A percentile compares a stretch with the other conserved stretches of the same genome.
Evolutionary conservation across 805 yeast genomes (phyloP).

Genomic region (Metschnikowia sp.): DNA sequence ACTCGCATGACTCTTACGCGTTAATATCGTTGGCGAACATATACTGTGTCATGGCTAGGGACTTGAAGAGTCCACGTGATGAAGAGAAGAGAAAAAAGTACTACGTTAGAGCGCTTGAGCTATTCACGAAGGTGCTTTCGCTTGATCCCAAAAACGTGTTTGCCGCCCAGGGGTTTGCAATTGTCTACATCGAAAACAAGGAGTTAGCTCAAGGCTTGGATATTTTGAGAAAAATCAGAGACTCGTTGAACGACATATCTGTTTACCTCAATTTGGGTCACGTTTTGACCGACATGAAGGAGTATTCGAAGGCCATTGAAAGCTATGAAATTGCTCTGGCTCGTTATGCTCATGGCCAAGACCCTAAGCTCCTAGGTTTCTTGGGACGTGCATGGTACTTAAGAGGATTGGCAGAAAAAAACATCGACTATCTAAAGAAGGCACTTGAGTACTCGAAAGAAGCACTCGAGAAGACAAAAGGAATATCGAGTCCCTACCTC

Average conservation of each 20-base stretch:
- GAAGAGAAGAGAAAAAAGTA: constrained; percentile 61
- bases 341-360: constrained; percentile 60
- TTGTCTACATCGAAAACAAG: constrained; percentile 82
- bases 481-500: constrained; percentile 37
- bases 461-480: constrained; percentile 44
- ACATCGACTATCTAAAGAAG: constrained; percentile 52
- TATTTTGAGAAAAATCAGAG: constrained; percentile 83
- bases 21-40: constrained; percentile 86
- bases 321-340: constrained; percentile 77
- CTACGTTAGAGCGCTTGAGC: constrained; percentile 85
- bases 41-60: constrained; percentile 79
- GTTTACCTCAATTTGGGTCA: constrained; percentile 86
- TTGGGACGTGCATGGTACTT: constrained; percentile 87
- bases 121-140: constrained; percentile 82
- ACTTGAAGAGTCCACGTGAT: constrained; percentile 53
- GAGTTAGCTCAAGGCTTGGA: constrained; percentile 75
- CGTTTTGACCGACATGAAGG: constrained; percentile 76
- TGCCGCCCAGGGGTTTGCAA: constrained; percentile 98
- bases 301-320: constrained; percentile 83
- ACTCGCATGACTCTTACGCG: constrained; percentile 88
- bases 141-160: constrained; percentile 82
- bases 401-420: constrained; percentile 69
- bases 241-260: constrained; percentile 79
- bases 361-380: constrained; percentile 62
- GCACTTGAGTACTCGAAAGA: constrained; percentile 61